Evolutionary conservation across 768 basidiomycete species (phyloP), one percentile per base, ranked within the genome.

Genomic region (Suillus placidus): DNA sequence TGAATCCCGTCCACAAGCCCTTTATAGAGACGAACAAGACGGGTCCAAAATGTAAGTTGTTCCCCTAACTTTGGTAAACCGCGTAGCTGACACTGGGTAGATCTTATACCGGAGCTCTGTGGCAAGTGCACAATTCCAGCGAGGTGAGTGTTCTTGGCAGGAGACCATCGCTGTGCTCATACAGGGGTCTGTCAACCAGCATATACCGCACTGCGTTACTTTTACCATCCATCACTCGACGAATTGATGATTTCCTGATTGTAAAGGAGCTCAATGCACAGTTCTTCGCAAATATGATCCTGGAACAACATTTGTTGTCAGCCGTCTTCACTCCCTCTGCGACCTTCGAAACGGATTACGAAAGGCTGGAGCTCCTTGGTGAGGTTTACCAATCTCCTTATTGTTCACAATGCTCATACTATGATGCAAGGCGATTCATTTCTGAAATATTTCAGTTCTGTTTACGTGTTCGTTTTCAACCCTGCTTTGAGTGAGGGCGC

Each of bases 301-400:
- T 81, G 18, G 89, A 91, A 70, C 76, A 83, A 35, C 79, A 86
- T 30, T 79, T 95, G 47, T 83, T 87, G 57, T 79, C 82, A 45
- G 92, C 94, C 12, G 80, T 93, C 47, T 88, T 87, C 67, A 80
- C 92, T 0, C 89, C 91, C 9, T 87, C 91, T 10, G 87, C 87
- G 40, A 84, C 85, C 37, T 81, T 85, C 56, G 92, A 91, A 68
- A 82, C 83, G 66, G 85, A 95, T 78, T 95, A 95, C 75, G 92
- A 96, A 77, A 87, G 94, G 42, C 78, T 94, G 55, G 94, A 95
- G 74, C 81, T 94, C 60, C 83, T 95, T 18, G 94, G 93, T 93
- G 70, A 65, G 80, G 61, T 63, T 38, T n/a, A 57, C 9, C 18
- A n/a, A 23, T 30, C n/a, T n/a, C 9, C 26, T 49, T 64, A 40